These are phyloP conservation scores for Lentinula lateritia DNA, from an alignment of 768 basidiomycete species.

Conservation along the genomic window DNA sequence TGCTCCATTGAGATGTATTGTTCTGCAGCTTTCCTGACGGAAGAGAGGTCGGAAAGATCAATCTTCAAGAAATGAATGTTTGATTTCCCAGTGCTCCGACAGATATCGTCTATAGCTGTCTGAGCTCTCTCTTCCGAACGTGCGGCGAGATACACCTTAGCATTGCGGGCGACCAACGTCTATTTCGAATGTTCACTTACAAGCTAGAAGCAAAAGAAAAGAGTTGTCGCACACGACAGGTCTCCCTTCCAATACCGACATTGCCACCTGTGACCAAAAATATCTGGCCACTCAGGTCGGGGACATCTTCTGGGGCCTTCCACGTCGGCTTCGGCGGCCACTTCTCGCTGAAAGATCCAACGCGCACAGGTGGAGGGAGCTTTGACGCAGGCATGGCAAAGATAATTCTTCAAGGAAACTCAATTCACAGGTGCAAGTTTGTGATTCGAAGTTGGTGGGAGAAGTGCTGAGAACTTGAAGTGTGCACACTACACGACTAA, in stretches of 20 bases:
- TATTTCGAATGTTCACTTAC: conserved; percentile 11
- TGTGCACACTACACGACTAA: no score
- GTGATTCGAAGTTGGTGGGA: not conserved
- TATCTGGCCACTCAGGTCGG: conserved; percentile 27
- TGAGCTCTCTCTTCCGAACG: conserved; percentile 26
- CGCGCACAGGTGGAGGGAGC: conserved; percentile 9
- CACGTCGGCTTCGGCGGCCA: conserved; percentile 23
- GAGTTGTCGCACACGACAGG: conserved; percentile 12
- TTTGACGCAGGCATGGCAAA: conserved; percentile 4
- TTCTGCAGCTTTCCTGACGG: conserved; percentile 25
- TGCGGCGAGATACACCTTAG: conserved; percentile 43
- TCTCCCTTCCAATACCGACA: conserved; percentile 14
- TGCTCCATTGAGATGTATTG: conserved; percentile 24
- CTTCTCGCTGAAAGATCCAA: conserved; percentile 15
- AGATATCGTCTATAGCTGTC: conserved; percentile 34
- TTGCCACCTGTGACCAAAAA: conserved; percentile 25
- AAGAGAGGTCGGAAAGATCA: conserved; percentile 27
- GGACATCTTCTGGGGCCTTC: conserved; percentile 20
- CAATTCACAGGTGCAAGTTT: not conserved
- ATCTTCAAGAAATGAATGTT: conserved; percentile 28
- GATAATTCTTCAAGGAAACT: not conserved
- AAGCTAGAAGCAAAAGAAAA: not conserved
- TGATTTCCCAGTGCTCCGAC: conserved; percentile 32
- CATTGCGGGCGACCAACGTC: conserved; percentile 35
- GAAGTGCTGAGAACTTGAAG: not conserved